Base-by-base conservation (phyloP, 1,139 yeast species). In the Candida dubliniensis region DNA sequence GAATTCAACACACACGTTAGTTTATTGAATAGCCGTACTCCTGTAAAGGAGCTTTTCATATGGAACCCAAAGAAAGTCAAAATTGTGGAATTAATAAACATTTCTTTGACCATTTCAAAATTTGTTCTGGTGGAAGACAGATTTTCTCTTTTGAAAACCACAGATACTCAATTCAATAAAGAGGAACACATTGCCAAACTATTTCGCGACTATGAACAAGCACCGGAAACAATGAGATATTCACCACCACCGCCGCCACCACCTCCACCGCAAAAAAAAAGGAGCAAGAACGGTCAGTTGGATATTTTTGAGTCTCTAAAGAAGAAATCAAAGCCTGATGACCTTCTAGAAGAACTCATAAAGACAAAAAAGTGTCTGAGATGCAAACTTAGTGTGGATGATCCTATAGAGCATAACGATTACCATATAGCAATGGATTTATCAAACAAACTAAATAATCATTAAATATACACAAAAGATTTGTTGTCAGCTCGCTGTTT, bases 41-140 rank as follows among this genome's bases (percentile, higher is more conserved):
- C 76, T 5, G 48, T 74, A 15, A 62, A 60, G 30, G 76, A 70
- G 26, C 50, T 80, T 26, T 53, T 45, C 13, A 46, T 46, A 27
- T 23, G 41, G 10, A 53, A 51, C 34, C 55, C 48, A 37, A 57
- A 49, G 48, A 58, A 43, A 35, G 59, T 68, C 10, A 51, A 67
- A 58, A 65, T 83, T 3, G 56, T 77, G 44, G 83, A 86, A 0
- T 57, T 82, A 34, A 62, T 69, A 1, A 74, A 75, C 46, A 61
- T 82, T 49, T 76, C 79, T 14, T 61, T 84, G 46, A 68, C 74
- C 0, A 64, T 84, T 1, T 70, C 84, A 1, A 79, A 77, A 45
- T 81, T 86, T 56, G 78, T 73, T 15, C 67, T 69, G 8, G 52
- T 74, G 0, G 66, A 67, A 31, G 69, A 64, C 11, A 63, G 23